Evolutionary conservation across 1,284 basidiomycete species (phyloP), one percentile per base, ranked within the genome.

Genomic region (Hypsizygus ulmarius): DNA sequence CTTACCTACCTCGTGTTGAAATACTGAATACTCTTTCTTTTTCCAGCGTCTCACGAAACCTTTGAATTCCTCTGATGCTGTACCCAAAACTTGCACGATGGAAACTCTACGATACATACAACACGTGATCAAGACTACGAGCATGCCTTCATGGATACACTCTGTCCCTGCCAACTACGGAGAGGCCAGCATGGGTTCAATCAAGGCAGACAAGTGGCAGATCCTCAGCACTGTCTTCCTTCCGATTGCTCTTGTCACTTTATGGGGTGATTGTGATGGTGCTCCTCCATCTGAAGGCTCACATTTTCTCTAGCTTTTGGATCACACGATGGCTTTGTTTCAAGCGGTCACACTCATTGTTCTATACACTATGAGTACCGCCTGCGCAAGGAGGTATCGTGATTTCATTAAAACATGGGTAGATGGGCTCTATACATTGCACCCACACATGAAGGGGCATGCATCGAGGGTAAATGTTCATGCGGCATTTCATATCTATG

Each of bases 161-260:
- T 61, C 61, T 16, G 60, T 67, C 1, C 70, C 69, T 2, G 33
- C 41, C 8, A 63, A 69, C 35, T 65, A 62, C 51, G 68, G 70
- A 5, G 51, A 60, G 14, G 49, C 57, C 1, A 39, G 45, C 12
- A 59, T 58, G 10, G 70, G 70, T 1, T 59, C 55, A 3, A 47
- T 68, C 36, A 71, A 68, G 41, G 70, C 70, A 3, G 67, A 68
- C 49, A 58, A 71, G 53, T 72, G 70, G 70, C 55, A 61, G 1
- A 59, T 58, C 5, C 35, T 67, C 7, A 51, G 49, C 8, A 63
- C 59, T 0, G 40, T 71, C 2, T 61, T 63, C 40, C 50, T 71
- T 12, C 65, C 64, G 0, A 51, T 71, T 30, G 57, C 67, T 0
- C 53, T 71, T 5, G 55, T 67, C 37, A 53, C 53, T 14, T 45